Evolutionary conservation across 305 asterid species (phyloP).

Genomic region (Stenogyne calaminthoides): DNA sequence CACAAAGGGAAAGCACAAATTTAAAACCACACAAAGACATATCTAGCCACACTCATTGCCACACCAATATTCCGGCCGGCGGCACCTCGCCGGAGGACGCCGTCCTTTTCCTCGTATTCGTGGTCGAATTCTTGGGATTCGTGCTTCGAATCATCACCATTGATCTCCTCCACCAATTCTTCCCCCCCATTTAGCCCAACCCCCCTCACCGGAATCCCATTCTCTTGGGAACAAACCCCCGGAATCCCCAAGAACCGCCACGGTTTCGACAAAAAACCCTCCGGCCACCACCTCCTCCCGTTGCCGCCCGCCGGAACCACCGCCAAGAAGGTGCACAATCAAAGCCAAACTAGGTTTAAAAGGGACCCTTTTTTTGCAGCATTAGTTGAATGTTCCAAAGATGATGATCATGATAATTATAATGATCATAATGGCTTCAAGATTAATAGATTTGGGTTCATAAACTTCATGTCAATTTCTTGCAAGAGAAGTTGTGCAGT

Average conservation of each 20-base stretch:
- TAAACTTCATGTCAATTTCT: slow-evolving; percentile 50
- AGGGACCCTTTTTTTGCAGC: slow-evolving; percentile 77
- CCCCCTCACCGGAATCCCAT: slow-evolving; percentile 45
- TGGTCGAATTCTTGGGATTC: slow-evolving; percentile 35
- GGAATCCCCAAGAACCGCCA: slow-evolving; percentile 45
- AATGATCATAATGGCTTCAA: slow-evolving; percentile 31
- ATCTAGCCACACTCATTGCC: neutral
- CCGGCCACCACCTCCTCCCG: slow-evolving; percentile 50
- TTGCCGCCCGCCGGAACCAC: slow-evolving; percentile 63
- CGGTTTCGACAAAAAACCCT: slow-evolving; percentile 7
- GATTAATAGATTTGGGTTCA: slow-evolving; percentile 47
- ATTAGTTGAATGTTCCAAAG: slow-evolving; percentile 67
- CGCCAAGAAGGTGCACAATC: slow-evolving; percentile 37
- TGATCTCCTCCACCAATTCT: slow-evolving; percentile 22
- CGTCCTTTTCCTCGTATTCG: slow-evolving; percentile 34
- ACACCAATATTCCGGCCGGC: slow-evolving; percentile 21
- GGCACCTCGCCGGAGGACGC: slow-evolving; percentile 1
- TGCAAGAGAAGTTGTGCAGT: slow-evolving; percentile 61
- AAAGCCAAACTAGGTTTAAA: slow-evolving; percentile 32
- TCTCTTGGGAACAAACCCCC: slow-evolving; percentile 54
- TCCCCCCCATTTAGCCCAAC: slow-evolving; percentile 33
- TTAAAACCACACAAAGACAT: slow-evolving; percentile 18
- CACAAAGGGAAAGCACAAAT: slow-evolving; percentile 1
- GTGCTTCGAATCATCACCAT: slow-evolving; percentile 32
- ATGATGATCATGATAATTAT: slow-evolving; percentile 34